Percentiles rank a stretch among this genome's conserved stretches.
phyloP scores from a whole-genome alignment of 2,329 filamentous ascomycete species.

The Hypoxylon sp. region DNA sequence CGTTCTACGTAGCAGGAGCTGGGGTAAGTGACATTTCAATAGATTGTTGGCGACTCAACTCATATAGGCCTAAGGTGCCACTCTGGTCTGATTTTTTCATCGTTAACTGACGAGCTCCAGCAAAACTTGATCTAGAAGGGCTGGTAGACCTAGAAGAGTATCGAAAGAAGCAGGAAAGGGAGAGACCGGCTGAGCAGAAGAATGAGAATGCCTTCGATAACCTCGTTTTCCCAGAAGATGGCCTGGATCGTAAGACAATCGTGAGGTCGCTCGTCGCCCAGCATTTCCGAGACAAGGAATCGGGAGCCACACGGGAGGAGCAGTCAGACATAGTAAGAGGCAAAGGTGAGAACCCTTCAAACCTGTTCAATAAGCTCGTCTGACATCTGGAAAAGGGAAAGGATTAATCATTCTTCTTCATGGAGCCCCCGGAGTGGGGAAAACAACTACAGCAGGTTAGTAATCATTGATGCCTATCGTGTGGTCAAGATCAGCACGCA shows the following conservation, averaged over 20 bases:
- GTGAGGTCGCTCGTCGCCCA: slow-evolving; percentile 52
- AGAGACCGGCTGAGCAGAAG: background rate
- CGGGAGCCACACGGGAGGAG: slow-evolving; percentile 22
- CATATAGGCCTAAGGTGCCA: no score
- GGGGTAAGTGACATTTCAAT: slow-evolving; percentile 49
- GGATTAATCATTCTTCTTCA: slow-evolving; percentile 43
- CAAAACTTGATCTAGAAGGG: slow-evolving; percentile 7
- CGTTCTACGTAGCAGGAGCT: slow-evolving; percentile 54
- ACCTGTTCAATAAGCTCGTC: no score
- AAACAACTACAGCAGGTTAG: slow-evolving; percentile 43
- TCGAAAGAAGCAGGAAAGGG: background rate
- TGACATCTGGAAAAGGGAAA: slow-evolving; percentile 22
- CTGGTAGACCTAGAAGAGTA: slow-evolving; percentile 1
- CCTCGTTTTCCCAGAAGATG: slow-evolving; percentile 12
- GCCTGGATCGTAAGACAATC: slow-evolving; percentile 43
- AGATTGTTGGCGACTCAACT: no score
- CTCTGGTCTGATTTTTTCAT: slow-evolving; percentile 27
- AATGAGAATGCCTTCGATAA: slow-evolving; percentile 6
- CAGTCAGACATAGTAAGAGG: slow-evolving; percentile 53
- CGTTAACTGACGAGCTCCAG: slow-evolving; percentile 4
- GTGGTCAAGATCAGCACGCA: no score
- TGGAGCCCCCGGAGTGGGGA: slow-evolving; percentile 43
- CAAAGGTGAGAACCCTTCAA: slow-evolving; percentile 50
- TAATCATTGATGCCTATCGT: background rate
- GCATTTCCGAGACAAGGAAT: slow-evolving; percentile 53